Evolutionary conservation across 306 rosid genomes (phyloP), one percentile per base, ranked within the genome.

Genomic region (Sphenostylis stenocarpa): DNA sequence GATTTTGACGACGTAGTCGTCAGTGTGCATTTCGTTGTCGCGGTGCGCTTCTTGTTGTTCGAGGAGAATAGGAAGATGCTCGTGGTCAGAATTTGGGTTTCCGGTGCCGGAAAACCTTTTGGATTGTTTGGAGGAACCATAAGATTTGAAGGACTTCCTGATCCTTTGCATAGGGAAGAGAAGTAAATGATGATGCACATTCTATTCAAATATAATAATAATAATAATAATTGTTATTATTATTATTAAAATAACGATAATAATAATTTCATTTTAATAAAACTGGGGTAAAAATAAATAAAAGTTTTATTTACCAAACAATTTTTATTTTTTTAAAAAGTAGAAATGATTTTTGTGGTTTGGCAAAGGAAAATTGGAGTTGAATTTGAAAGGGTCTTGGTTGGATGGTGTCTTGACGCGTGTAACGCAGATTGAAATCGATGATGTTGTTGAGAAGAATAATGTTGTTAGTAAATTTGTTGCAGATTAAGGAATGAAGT

Each of bases 81-180:
- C 98, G 69, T 41, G 69, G 8, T 55, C 63, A 43, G 29, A 3
- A 43, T 52, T 78, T 0, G 9, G 6, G 36, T 10, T 58, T 6
- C 72, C 80, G 6, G 85, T 77, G 0, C 74, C 78, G 34, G 88
- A 79, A 53, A 84, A 77, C 61, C 74, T 89, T 34, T 74, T 58
- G 1, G 77, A 21, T 7, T 64, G 66, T 43, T 78, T 93, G 64
- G 19, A 31, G 0, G 97, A 85, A 73, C 70, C 89, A 28, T 83
- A 65, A 15, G 92, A 87, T 81, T 87, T 91, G 63, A 91, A 87
- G 0, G 97, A 88, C 49, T 87, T 90, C 62, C 33, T 81, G 1
- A 87, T 74, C 31, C 96, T 62, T 81, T 94, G 91, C 94, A 94
- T 94, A 44, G 78, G 65, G n/a, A 39, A 21, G 36, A 41, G n/a